Conservation (phyloP, 495 filamentous ascomycete genomes). For the Aspergillus hancockii region DNA sequence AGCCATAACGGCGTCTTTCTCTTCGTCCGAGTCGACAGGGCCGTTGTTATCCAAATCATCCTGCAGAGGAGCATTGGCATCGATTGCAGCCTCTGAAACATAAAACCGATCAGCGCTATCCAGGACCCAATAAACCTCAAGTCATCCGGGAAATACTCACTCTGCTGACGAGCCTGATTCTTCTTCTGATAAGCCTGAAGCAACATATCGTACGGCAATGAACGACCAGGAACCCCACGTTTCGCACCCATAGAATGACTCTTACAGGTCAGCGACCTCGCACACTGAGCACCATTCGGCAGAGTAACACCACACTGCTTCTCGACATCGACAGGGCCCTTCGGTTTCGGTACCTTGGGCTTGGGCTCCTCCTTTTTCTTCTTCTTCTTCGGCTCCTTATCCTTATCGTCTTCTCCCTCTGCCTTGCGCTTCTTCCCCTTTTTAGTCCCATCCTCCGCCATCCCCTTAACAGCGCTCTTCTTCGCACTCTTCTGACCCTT, state of each 20-base stretch:
- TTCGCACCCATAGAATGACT: conserved; percentile 97
- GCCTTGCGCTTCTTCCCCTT: conserved; percentile 95
- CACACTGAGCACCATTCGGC: conserved; percentile 82
- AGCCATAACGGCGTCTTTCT: conserved; percentile 83
- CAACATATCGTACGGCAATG: conserved; percentile 92
- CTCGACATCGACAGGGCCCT: conserved; percentile 96
- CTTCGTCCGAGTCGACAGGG: conserved; percentile 89
- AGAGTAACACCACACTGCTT: conserved; percentile 93
- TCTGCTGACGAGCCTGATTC: conserved; percentile 96
- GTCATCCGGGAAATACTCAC: conserved; percentile 47
- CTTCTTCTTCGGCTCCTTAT: conserved; percentile 83
- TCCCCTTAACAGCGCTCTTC: conserved; percentile 68
- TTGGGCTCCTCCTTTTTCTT: conserved; percentile 90
- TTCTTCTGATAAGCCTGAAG: conserved; percentile 96
- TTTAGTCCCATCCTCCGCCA: conserved; percentile 59
- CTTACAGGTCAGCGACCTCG: conserved; percentile 92
- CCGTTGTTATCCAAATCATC: conserved; percentile 77
- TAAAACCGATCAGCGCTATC: conserved; percentile 13
- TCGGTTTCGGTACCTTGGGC: conserved; percentile 81
- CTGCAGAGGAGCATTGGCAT: conserved; percentile 87
- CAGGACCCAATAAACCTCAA: conserved; percentile 7
- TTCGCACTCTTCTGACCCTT: conserved; percentile 65
- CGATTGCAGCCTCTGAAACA: conserved; percentile 78
- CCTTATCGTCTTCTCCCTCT: conserved; percentile 69
- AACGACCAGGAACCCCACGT: conserved; percentile 83